Percentiles rank a stretch among this genome's conserved stretches.
Evolutionary conservation across 352 stramenopile genomes (phyloP).

Genomic region (Globisporangium nunn): DNA sequence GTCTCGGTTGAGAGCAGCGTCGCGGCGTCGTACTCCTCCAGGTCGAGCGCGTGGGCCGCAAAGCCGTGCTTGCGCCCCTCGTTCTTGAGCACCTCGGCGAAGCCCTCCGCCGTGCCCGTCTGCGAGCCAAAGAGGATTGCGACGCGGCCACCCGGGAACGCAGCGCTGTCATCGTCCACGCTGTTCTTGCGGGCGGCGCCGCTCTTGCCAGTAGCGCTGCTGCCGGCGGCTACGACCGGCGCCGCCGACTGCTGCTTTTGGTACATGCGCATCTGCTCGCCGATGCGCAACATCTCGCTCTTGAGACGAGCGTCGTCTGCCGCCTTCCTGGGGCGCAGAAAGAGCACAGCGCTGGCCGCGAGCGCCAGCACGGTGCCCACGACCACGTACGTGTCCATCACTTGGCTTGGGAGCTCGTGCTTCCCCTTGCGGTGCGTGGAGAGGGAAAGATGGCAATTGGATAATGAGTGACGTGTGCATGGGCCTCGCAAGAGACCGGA

Average conservation of each 20-base stretch:
- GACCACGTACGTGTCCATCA: constrained; percentile 65
- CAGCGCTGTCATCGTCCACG: constrained; percentile 22
- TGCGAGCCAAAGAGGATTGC: constrained; percentile 96
- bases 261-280: constrained; percentile 81
- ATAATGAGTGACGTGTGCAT: neutral
- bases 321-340: constrained; percentile 43
- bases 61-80: constrained; percentile 88
- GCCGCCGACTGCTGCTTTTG: constrained; percentile 33
- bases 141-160: constrained; percentile 63
- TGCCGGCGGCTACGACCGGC: neutral
- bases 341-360: constrained; percentile 54
- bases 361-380: constrained; percentile 62
- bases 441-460: neutral
- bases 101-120: constrained; percentile 96
- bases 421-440: no score
- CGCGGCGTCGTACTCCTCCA: constrained; percentile 92
- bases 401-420: neutral
- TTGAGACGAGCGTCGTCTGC: constrained; percentile 63
- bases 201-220: no score
- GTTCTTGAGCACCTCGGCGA: constrained; percentile 91
- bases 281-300: constrained; percentile 60
- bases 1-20: constrained; percentile 31
- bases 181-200: constrained; percentile 6
- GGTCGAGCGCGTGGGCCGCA: constrained; percentile 83
- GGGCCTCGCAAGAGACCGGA: no score